A percentile compares a stretch with the other conserved stretches of the same genome.
Conservation (phyloP, 208 protist genomes). For the Crithidia thermophila region DNA sequence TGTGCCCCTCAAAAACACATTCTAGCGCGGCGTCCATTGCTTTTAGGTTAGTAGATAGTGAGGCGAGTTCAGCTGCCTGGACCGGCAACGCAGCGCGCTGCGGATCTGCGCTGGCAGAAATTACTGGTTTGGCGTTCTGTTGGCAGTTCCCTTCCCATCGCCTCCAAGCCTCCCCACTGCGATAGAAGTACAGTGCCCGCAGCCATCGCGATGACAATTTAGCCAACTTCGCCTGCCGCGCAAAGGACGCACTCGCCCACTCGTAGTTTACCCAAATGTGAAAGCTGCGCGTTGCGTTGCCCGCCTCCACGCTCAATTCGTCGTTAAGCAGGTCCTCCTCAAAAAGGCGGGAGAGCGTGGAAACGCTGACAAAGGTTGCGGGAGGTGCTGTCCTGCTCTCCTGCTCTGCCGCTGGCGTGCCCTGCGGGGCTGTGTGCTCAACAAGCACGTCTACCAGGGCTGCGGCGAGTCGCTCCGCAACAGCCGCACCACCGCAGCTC, state of each 20-base stretch:
- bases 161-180: neutral
- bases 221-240: slow-evolving; percentile 49
- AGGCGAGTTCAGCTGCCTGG: neutral
- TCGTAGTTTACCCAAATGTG: slow-evolving; percentile 60
- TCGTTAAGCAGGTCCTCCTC: slow-evolving; percentile 28
- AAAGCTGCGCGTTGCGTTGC: slow-evolving; percentile 70
- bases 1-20: slow-evolving; percentile 43
- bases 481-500: neutral
- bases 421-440: neutral
- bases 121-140: too few species aligned
- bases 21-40: slow-evolving; percentile 28
- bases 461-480: slow-evolving; percentile 10
- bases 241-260: slow-evolving; percentile 71
- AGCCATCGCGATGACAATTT: slow-evolving; percentile 29
- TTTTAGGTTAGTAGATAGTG: slow-evolving; percentile 16
- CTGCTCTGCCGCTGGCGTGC: neutral
- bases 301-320: slow-evolving; percentile 31
- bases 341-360: slow-evolving; percentile 26
- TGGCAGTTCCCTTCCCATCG: neutral
- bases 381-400: neutral
- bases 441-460: slow-evolving; percentile 4
- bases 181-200: slow-evolving; percentile 4
- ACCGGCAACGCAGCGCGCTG: neutral
- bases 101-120: neutral
- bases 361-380: neutral